These are phyloP conservation scores for Volvox carteri DNA, from an alignment of 163 green algal genomes.

Conservation along the genomic window DNA sequence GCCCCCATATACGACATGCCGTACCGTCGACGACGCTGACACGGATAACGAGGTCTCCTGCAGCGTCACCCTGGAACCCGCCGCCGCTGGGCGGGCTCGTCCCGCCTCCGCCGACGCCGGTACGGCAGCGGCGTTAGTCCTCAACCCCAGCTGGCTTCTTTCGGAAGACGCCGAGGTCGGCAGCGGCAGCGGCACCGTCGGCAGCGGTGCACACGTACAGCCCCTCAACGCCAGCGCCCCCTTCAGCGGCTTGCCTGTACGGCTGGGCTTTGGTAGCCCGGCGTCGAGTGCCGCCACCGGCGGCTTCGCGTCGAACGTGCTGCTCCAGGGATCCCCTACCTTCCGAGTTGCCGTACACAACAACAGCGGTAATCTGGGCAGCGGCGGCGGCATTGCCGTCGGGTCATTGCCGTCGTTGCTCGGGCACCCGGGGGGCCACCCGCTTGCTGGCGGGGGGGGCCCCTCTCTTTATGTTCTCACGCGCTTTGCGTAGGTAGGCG, in stretches of 20 bases:
- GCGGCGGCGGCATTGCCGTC: background rate
- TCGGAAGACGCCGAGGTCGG: background rate
- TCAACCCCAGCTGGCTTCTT: conserved; percentile 23
- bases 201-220: conserved; percentile 4
- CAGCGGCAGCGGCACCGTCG: background rate
- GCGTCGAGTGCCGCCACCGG: conserved; percentile 12
- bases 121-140: background rate
- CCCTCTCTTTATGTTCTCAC: background rate
- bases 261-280: background rate
- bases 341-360: conserved; percentile 10
- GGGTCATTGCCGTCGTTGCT: background rate
- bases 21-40: background rate
- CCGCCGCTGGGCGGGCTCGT: background rate
- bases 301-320: conserved; percentile 3
- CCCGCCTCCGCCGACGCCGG: background rate
- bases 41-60: background rate
- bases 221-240: background rate
- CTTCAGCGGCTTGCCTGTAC: background rate
- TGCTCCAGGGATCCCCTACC: conserved; percentile 1
- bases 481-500: conserved; percentile 17
- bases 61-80: background rate
- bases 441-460: no score
- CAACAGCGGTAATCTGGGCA: background rate
- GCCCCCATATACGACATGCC: background rate
- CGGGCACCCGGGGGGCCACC: background rate